Base-by-base conservation (phyloP, 2,329 filamentous ascomycete genomes). In the Clarireedia hainanense region DNA sequence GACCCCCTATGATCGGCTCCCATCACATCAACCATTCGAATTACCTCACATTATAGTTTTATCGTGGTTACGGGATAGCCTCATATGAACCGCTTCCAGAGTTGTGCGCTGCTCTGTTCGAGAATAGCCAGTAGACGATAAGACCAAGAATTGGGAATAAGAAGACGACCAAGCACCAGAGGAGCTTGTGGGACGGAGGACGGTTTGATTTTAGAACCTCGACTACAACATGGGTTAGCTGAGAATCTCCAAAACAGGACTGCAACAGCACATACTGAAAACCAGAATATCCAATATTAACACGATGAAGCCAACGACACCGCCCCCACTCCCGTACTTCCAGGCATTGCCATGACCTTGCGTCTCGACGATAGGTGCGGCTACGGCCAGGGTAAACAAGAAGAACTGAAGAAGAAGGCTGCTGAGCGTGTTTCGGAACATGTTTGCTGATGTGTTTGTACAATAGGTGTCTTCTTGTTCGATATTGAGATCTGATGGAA, bases 201-300 rank as follows among this genome's bases (percentile, higher is more conserved):
- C 82, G 81, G 69, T 78, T 83, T 42, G 81, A 85, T 69, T 84
- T 80, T 56, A 85, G 71, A 61, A 85, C 78, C 70, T 85, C 83
- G 63, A 85, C 82, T 85, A 60, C 20, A n/a, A 15, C 2, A 55
- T 14, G 14, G 37, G 26, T 56, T 56, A 47, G 54, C 9, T 14
- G 15, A 23, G 40, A 37, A 9, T 7, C 15, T 2, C 4, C 5
- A 47, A 9, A 39, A n/a, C 30, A 5, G 47, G 23, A 15, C 1
- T n/a, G 10, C n/a, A 10, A 9, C 20, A 34, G 3, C 10, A 74
- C 80, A 27, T 74, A 85, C 83, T 76, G 67, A 79, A 83, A 40
- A 83, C 80, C 36, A 85, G 76, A 40, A 86, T 77, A 61, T 86
- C 82, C 6, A 86, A 72, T 14, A 85, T 70, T 26, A 86, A 68